Evolutionary conservation across 73 alveolate genomes (phyloP).

Genomic region (Stentor coeruleus): DNA sequence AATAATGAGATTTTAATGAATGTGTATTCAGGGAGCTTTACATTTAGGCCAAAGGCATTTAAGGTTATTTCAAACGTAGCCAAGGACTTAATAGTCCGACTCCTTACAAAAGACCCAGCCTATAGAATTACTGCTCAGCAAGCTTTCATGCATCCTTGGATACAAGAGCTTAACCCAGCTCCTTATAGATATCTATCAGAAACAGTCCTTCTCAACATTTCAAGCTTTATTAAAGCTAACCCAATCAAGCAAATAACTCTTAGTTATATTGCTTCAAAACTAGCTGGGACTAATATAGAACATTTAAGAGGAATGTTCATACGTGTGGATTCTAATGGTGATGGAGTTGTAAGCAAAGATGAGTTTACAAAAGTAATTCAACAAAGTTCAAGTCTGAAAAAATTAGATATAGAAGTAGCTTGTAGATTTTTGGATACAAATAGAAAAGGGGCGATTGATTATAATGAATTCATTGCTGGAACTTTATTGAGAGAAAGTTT

Average conservation of each 20-base stretch:
- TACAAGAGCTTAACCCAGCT: conserved; percentile 36
- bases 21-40: conserved; percentile 50
- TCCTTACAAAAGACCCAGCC: conserved; percentile 60
- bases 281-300: conserved; percentile 63
- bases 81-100: conserved; percentile 59
- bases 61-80: conserved; percentile 62
- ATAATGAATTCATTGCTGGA: conserved; percentile 66
- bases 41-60: conserved; percentile 45
- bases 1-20: conserved; percentile 72
- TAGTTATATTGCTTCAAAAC: conserved; percentile 58
- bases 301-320: conserved; percentile 62
- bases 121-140: conserved; percentile 72
- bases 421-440: conserved; percentile 52
- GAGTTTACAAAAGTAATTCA: conserved; percentile 56
- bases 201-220: conserved; percentile 30
- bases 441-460: conserved; percentile 59
- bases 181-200: conserved; percentile 23
- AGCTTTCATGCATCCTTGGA: conserved; percentile 81
- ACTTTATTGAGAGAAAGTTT: conserved; percentile 49
- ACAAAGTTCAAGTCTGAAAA: conserved; percentile 24
- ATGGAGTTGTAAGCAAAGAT: conserved; percentile 65
- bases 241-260: conserved; percentile 53
- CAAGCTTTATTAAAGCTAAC: conserved; percentile 28
- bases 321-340: conserved; percentile 70
- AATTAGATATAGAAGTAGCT: conserved; percentile 31